Base-by-base conservation (phyloP, 345 rosid genomes). In the Toxicodendron radicans region DNA sequence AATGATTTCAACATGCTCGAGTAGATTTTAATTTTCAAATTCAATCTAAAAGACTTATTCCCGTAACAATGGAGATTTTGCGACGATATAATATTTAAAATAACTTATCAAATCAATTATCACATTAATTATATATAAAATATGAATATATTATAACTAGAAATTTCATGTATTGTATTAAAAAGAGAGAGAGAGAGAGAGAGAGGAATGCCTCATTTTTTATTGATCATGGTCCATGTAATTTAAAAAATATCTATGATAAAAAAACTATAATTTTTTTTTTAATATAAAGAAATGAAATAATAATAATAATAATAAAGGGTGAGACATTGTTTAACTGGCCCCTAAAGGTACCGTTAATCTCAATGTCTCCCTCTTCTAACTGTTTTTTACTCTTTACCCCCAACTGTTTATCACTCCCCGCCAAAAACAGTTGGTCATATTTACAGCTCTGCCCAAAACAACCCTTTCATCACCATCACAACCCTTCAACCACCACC, bases 361-460 rank as follows among this genome's bases (percentile, higher is more conserved):
- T 78, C 83, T 82, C 83, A 77, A 81, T 48, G 38, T 83, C 87
- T 70, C 83, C 76, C 72, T 72, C 71, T 45, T 75, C 80, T 72
- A 68, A 56, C 79, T 58, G 79, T 71, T 75, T 66, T 78, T 57
- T 32, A 51, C 73, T 66, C 69, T 79, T 75, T 63, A 56, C 57
- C 71, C 51, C 68, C 77, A 76, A 82, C 84, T 78, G 81, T 81
- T 5, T 76, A 59, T 75, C 62, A 73, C 75, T 63, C 58, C 78
- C 76, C 84, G 82, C 87, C 88, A 83, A 87, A 84, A 76, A 73
- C 87, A 79, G 87, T 75, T 73, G 76, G 78, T 38, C 58, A 80
- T 92, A 90, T 87, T 81, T 90, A 90, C 95, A 88, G 68, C 78
- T 79, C 79, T 81, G 79, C 73, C 85, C 79, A 77, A 46, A 33